Percentiles rank a stretch among this genome's conserved stretches.
Conservation (phyloP, 139 green algal species). For the Chlorella sp. region DNA sequence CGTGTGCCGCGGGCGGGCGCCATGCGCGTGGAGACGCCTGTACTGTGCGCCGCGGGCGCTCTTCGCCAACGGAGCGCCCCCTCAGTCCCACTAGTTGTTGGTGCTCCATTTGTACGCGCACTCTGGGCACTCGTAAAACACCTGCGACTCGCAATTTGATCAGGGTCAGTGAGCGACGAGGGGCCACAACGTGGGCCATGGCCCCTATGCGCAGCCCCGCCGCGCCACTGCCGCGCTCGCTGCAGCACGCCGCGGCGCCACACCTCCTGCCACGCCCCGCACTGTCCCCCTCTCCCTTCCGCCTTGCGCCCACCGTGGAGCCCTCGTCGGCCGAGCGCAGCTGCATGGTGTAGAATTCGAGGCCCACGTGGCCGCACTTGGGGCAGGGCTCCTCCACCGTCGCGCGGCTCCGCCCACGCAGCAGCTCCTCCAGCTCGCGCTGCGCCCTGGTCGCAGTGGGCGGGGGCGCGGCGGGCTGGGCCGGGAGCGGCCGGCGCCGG, state of each 20-base stretch:
- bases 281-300: neutral
- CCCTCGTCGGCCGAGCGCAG: slow-evolving; percentile 92
- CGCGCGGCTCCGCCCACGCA: slow-evolving; percentile 25
- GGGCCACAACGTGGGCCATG: neutral
- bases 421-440: slow-evolving; percentile 50
- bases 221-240: neutral
- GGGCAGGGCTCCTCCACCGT: slow-evolving; percentile 81
- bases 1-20: too few relatives aligned
- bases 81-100: too few relatives aligned
- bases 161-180: neutral
- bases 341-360: slow-evolving; percentile 95
- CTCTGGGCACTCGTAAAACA: slow-evolving; percentile 90
- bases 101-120: slow-evolving; percentile 66
- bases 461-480: too few relatives aligned
- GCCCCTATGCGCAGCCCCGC: neutral
- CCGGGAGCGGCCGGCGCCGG: too few relatives aligned
- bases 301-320: neutral
- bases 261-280: neutral
- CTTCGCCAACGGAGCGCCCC: too few relatives aligned
- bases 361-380: slow-evolving; percentile 67
- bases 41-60: too few relatives aligned
- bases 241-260: neutral
- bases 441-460: too few relatives aligned
- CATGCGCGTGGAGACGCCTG: too few relatives aligned
- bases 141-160: slow-evolving; percentile 62